Evolutionary conservation across 164 flowering plant genomes (phyloP), one percentile per base, ranked within the genome.

Genomic region (Tetracentron sinense): DNA sequence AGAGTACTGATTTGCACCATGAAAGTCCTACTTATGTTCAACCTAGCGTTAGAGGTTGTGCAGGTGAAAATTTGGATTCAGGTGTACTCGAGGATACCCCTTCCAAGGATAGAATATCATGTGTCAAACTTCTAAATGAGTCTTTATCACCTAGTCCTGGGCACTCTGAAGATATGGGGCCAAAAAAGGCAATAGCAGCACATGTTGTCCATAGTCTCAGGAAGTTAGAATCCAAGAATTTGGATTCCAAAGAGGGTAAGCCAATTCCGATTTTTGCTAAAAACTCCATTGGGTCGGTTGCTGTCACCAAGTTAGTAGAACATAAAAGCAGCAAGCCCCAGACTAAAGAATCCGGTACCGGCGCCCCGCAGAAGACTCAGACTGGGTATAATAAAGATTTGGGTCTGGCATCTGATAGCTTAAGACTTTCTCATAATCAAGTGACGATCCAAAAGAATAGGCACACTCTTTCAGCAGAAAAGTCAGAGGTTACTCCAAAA

Each of bases 401-500:
- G 26, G 60, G 29, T 74, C 29, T 46, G 49, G 72, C 42, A 58
- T 60, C 81, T 66, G 83, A 82, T 48, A 48, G 73, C 55, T 70
- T 56, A 25, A 75, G 57, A 58, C 70, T 67, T 62, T 58, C 83
- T 52, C 82, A 67, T 58, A 72, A 64, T 75, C 83, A 77, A 58
- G 71, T 58, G 26, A 22, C 60, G 4, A 48, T 31, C 65, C 85
- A 80, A 60, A 85, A 68, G 72, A 80, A 50, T 61, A 83, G 60
- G 74, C 71, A 76, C 19, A 30, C 63, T 55, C 53, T 69, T 31
- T 74, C 82, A 51, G 74, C 66, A 17, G 96, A 89, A 49, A 78
- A 64, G 64, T 67, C 69, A 14, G 85, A 81, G 73, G 50, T 25
- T 53, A 74, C 83, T 70, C 77, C 85, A 20, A 82, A 72, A 58